Base-by-base conservation (phyloP, 306 rosid species). In the Coriaria nepalensis region DNA sequence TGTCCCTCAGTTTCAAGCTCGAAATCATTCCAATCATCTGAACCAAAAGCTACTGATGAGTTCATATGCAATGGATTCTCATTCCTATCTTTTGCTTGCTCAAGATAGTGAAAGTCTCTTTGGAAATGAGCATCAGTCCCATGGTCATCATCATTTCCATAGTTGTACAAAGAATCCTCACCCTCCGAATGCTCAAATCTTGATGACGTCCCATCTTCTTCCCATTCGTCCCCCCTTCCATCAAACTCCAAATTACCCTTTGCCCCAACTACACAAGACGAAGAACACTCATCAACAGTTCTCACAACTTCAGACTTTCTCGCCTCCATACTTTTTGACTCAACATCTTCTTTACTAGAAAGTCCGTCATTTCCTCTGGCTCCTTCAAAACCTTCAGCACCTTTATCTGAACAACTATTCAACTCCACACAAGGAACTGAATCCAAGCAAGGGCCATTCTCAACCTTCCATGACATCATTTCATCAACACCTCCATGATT, bases 41-140 rank as follows among this genome's bases (percentile, higher is more conserved):
- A 72, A 58, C 95, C 98, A 73, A 75, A 85, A 2, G 94, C 98
- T 35, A 81, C 87, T 13, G 95, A 73, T 42, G 95, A 56, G 65
- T 85, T 79, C 43, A 85, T 77, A 48, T 68, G 73, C 69, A 90
- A 67, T 0, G 95, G 77, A 59, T 77, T 79, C 62, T 81, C 95
- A 33, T 74, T 65, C 56, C 52, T 34, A 11, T 10, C 49, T 64
- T 60, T 68, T 33, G 36, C 12, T 33, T 71, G 76, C 60, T 15
- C 49, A 8, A 7, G 58, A 62, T 40, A 45, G 13, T 33, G 49
- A 9, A 53, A 33, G 13, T 51, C 55, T 50, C 49, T 74, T 5
- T 43, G 64, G 35, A 59, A 33, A 73, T 34, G 20, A 34, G 53
- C 55, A 4, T 57, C 71, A 49, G 37, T 38, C 53, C 57, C 60